Base-by-base conservation (phyloP, 805 yeast species). In the Cyberlindnera sargentensis region DNA sequence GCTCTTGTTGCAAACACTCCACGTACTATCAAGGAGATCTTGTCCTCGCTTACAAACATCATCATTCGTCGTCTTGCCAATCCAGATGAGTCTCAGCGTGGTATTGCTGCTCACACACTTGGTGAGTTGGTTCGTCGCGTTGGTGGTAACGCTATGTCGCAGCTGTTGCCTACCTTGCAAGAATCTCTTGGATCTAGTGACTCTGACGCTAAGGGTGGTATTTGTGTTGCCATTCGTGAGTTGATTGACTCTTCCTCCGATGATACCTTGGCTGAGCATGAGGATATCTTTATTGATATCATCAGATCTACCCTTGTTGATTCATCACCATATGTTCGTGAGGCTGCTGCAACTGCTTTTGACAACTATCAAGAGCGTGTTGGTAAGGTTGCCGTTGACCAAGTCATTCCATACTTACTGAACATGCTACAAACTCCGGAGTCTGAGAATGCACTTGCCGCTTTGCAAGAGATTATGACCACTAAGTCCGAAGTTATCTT, bases 1-100 rank as follows among this genome's bases (percentile, higher is more conserved):
- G 88, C 96, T 0, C 71, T 93, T 59, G 97, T 93, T 41, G 85
- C 95, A 39, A 93, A 93, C 62, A 93, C 99, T 24, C 98, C 99
- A 36, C 80, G 85, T 59, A 86, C 96, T 4, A 84, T 93, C 38
- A 91, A 86, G 69, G 97, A 90, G 62, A 88, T 93, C 48, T 65
- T 93, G 49, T 95, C 96, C 29, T 72, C 88, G 5, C 76, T 93
- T 50, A 85, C 93, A 5, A 75, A 75, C 47, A 75, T 87, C 55
- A 81, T 93, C 57, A 87, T 93, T 46, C 77, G 82, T 52, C 76
- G 88, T 57, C 72, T 93, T 62, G 95, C 96, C 0, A 80, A 89
- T n/a, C 60, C 82, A 7, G 90, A 89, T 49, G 84, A 78, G 37
- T 75, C 73, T 41, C 86, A 88, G 58, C 80, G 96, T 60, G 73